Evolutionary conservation across 208 protist species (phyloP), one percentile per base, ranked within the genome.

Genomic region (Wallacemonas sp.): DNA sequence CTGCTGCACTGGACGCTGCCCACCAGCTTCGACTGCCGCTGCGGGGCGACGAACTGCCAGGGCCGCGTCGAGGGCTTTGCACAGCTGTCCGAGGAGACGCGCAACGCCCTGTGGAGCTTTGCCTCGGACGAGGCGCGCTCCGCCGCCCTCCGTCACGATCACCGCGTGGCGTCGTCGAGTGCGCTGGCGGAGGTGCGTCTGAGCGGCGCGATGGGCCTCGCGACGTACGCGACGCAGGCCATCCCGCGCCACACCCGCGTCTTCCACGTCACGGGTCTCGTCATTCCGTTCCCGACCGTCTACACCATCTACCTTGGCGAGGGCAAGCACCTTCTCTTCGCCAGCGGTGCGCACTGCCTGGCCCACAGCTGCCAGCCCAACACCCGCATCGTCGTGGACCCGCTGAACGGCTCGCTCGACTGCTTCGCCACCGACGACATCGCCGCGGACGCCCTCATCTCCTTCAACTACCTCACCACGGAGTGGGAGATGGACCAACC

Each of bases 401-500:
- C 80, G 12, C 72, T 72, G 23, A 87, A 71, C 49, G 83, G 84
- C 65, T 81, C 55, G 36, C 65, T 87, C 8, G 78, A 88, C 65
- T 91, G 84, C 66, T 73, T 95, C 28, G 77, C 83, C 22, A 68
- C 82, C 50, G 67, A 72, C 44, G 75, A 86, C 70, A 93, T 96
- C 67, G 62, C 77, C 18, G 49, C 39, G 0, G 87, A 77, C 16
- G 86, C 89, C 32, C 64, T 93, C 42, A 57, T 94, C 33, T 84
- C 82, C 63, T 94, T 92, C 78, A 94, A 96, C 77, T 96, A 96
- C 72, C 77, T 93, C 18, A 84, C 84, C 46, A 91, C 91, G 45
- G 91, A 96, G 84, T 96, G 86, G 86, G 82, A 92, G 66, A 93
- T 96, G 87, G 78, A 82, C 31, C 70, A 67, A 61, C 86, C 91